Evolutionary conservation across 139 green algal species (phyloP), one percentile per base, ranked within the genome.

Genomic region (Astrephomene gubernaculifera): DNA sequence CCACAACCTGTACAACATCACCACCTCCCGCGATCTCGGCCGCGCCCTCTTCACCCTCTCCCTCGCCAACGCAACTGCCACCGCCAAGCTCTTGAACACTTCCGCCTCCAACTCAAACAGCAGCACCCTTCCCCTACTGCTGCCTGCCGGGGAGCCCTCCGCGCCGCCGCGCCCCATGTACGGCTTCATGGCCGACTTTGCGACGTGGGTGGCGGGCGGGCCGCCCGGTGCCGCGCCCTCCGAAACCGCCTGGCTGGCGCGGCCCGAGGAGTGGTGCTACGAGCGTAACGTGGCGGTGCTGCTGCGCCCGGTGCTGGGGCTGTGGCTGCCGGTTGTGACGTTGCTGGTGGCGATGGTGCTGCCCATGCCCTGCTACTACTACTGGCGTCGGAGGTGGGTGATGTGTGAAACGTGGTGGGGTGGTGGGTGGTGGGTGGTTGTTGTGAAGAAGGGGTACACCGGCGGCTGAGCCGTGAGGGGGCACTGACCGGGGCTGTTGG

Each of bases 191-290:
- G 76, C 76, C 19, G 79, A 75, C 21, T 85, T 85, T 36, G n/a
- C 63, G 8, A 22, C 44, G 63, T 85, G 79, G 79, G 63, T 67
- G 57, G 38, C 75, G 75, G 75, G 75, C 38, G 53, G 35, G 2
- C 24, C n/a, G 35, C 54, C 53, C 38, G 60, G 31, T n/a, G 43
- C 8, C 54, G 41, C 35, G 4, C 29, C 75, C 10, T 39, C 35
- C 8, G 61, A 74, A 10, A 43, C 29, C 3, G 63, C 65, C 31
- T 85, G 79, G 79, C 22, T 85, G 9, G 31, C 64, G 9, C 63
- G 63, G 22, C 79, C 79, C 2, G 63, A 75, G 38, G 43, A 76
- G 79, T 85, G 79, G 79, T 85, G 79, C 64, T 85, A 85, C 64
- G 79, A 85, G 22, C 44, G 44, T 27, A 76, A 75, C 22, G 64